Base-by-base conservation (phyloP, 2,329 filamentous ascomycete genomes). In the Trichoderma gracile region DNA sequence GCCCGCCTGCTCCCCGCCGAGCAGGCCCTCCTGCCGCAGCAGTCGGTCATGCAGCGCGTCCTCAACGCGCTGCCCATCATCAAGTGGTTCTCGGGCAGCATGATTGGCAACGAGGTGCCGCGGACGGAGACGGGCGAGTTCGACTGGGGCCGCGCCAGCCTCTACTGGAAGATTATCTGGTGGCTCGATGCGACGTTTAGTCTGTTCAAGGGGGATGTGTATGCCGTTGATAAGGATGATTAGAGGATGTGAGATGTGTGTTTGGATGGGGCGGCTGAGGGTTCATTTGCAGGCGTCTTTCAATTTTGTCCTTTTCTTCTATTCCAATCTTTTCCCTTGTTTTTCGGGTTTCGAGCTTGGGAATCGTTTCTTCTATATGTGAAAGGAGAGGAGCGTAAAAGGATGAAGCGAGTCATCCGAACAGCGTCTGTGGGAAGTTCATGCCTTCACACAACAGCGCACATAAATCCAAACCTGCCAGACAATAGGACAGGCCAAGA, bases 21-120 rank as follows among this genome's bases (percentile, higher is more conserved):
- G 67, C 86, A 90, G 76, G 90, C 90, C 9, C 81, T 92, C 30
- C 83, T 89, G 15, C 89, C 89, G 3, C 87, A 89, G 69, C 86
- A 86, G 55, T 88, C 87, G 3, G 81, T 86, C 63, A 78, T 83
- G 42, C 87, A 91, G 75, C 83, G 86, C 58, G 73, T 91, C 21
- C 76, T 90, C 62, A 83, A 84, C 68, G 84, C 83, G 61, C 85
- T 92, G 46, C 90, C 90, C 2, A 82, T 92, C 66, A 77, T 92
- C 66, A 85, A 84, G 70, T 92, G 89, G 86, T 89, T 93, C 72
- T 87, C 86, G 52, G 87, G 79, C 68, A 87, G 80, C 70, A 86
- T 93, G 75, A 93, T 94, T 71, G 91, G 91, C 6, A 87, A 87
- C 72, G 84, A 89, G 73, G 86, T 94, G 45, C 91, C 91, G 8